phyloP scores from a whole-genome alignment of 2,329 filamentous ascomycete species.

The Colletotrichum lentis region DNA sequence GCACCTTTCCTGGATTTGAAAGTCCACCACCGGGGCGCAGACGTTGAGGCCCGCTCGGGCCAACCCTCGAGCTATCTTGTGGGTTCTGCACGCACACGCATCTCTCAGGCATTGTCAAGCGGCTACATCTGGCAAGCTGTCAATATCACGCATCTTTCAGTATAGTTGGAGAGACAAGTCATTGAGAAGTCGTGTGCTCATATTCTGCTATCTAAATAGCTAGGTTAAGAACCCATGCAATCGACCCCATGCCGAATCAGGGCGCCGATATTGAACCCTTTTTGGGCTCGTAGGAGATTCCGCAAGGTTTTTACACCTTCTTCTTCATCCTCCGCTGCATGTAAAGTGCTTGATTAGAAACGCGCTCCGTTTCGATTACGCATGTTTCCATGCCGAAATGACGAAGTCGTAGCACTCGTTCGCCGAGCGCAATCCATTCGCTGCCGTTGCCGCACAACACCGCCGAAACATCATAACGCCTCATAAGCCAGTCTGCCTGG shows the following conservation, averaged over 20 bases:
- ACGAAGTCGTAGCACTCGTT: background rate
- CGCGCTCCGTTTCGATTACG: background rate
- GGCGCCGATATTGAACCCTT: constrained; percentile 28
- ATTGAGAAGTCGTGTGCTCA: constrained; percentile 15
- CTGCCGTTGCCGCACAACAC: constrained; percentile 11
- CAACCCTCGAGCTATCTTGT: background rate
- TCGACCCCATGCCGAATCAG: constrained; percentile 1
- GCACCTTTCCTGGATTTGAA: background rate
- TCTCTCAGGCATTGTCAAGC: too few species aligned
- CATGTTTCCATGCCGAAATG: background rate
- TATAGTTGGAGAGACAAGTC: background rate
- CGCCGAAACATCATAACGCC: constrained; percentile 11
- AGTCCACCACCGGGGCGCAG: background rate
- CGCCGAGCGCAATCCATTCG: constrained; percentile 7
- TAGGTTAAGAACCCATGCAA: constrained; percentile 13
- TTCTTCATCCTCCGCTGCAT: constrained; percentile 17
- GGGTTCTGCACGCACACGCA: too few species aligned
- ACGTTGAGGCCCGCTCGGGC: background rate
- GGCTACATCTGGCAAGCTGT: background rate
- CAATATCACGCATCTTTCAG: background rate
- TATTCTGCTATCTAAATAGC: constrained; percentile 17
- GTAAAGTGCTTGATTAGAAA: constrained; percentile 1
- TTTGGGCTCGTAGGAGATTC: constrained; percentile 21
- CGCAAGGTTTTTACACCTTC: background rate
- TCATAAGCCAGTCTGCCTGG: background rate